Base-by-base conservation (phyloP, 768 basidiomycete species). In the Xerocomus potaroensis region DNA sequence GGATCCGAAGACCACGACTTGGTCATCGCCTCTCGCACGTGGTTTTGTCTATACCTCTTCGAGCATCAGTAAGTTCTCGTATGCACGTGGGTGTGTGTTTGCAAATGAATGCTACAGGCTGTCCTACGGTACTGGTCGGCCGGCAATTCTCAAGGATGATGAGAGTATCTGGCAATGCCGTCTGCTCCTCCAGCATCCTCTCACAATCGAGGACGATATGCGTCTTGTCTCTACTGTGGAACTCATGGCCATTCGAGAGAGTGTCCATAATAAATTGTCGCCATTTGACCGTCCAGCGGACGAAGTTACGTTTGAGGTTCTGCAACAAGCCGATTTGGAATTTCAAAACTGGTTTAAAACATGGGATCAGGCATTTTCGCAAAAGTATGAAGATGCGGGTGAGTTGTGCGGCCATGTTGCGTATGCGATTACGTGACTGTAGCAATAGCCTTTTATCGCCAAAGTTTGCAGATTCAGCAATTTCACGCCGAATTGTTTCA, bases 191-290 rank as follows among this genome's bases (percentile, higher is more conserved):
- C 81, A 83, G 53, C 93, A 96, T 63, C 93, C 93, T 30, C 69
- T 95, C 23, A 79, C 90, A 12, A 88, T 95, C 49, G 84, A 91
- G 58, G 92, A 95, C 54, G 93, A 97, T 59, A 92, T 91, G 80
- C 85, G 93, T 47, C 79, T 97, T 12, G 89, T 96, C 11, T 94
- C 93, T 3, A 94, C 91, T 2, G 91, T 97, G 22, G 92, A 97
- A 59, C 76, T 95, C 46, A 91, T 93, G 79, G 82, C 83, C 24
- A 80, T 95, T 51, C 81, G 93, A 49, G 93, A 95, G 58, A 78
- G 86, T 21, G 76, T 94, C 2, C 84, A 92, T 59, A 87, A 93
- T 62, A 78, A 82, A 15, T 69, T 96, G 34, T 80, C 83, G n/a
- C 84, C 87, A 15, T 78, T 80, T 34, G 89, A 94, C 54, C 77